Evolutionary conservation across 768 basidiomycete genomes (phyloP).

Genomic region (Serendipita indica): DNA sequence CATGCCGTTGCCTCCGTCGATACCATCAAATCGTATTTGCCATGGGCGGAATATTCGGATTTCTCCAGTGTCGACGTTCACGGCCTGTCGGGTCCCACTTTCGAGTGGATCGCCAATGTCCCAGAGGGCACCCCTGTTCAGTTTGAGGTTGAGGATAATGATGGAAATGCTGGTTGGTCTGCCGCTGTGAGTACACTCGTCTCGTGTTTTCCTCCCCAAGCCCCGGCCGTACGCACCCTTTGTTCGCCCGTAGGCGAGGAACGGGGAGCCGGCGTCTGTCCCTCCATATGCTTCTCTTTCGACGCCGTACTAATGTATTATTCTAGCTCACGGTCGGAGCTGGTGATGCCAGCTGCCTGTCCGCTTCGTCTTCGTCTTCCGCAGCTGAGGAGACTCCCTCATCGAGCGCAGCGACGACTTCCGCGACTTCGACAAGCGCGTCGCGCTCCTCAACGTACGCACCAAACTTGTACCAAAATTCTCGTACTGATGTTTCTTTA

Average conservation of each 20-base stretch:
- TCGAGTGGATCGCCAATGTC: conserved; percentile 33
- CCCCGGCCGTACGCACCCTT: too few species aligned
- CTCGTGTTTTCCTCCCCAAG: too few species aligned
- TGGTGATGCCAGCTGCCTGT: not conserved
- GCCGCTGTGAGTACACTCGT: conserved; percentile 30
- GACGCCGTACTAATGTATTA: not conserved
- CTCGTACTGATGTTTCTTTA: not conserved
- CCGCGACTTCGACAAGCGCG: not conserved
- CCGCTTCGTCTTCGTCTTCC: not conserved
- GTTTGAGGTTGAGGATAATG: conserved; percentile 39
- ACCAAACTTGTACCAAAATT: not conserved
- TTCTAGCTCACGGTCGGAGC: not conserved
- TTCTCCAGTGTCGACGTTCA: conserved; percentile 27
- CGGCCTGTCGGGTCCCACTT: conserved; percentile 28
- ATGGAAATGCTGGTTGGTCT: conserved; percentile 53
- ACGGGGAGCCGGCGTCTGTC: too few species aligned
- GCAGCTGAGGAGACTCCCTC: too few species aligned
- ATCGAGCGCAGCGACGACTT: too few species aligned
- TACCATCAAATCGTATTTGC: too few species aligned
- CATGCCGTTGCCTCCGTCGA: too few species aligned
- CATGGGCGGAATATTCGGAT: too few species aligned
- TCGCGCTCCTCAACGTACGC: not conserved
- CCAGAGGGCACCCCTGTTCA: conserved; percentile 34
- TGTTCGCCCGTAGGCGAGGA: too few species aligned
- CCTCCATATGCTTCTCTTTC: too few species aligned